Evolutionary conservation across 2,329 filamentous ascomycete genomes (phyloP).

Genomic region (Sporothrix mexicana): DNA sequence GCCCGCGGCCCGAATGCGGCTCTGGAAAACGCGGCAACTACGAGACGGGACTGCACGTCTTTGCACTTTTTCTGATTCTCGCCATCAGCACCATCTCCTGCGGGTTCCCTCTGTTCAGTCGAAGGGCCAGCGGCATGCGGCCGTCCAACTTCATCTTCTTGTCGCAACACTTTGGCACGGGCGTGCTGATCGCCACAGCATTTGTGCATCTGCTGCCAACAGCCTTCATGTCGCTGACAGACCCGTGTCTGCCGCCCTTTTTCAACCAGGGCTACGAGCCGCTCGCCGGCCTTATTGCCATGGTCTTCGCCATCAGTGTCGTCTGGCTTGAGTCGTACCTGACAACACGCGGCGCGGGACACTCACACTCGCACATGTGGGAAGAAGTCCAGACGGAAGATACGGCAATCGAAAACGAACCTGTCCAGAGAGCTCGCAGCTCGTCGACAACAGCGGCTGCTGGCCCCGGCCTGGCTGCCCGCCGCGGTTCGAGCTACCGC

Average conservation of each 20-base stretch:
- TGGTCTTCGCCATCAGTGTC: conserved; percentile 81
- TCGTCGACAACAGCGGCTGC: neutral
- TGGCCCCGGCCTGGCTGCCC: conserved; percentile 46
- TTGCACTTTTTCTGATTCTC: conserved; percentile 55
- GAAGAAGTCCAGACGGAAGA: conserved; percentile 53
- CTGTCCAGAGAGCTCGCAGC: neutral
- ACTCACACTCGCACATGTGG: conserved; percentile 64
- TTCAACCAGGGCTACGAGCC: conserved; percentile 81
- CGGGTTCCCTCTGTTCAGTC: conserved; percentile 69
- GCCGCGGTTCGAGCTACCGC: conserved; percentile 49
- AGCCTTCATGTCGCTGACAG: conserved; percentile 69
- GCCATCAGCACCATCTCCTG: conserved; percentile 55
- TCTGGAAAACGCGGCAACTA: conserved; percentile 61
- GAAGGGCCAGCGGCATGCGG: conserved; percentile 62
- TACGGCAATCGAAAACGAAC: conserved; percentile 39
- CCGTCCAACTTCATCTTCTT: conserved; percentile 68
- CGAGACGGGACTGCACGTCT: conserved; percentile 70
- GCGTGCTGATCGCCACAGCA: conserved; percentile 83
- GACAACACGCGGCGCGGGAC: conserved; percentile 70
- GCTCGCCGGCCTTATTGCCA: conserved; percentile 80
- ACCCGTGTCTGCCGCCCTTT: conserved; percentile 75
- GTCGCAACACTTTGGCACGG: conserved; percentile 78
- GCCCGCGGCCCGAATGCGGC: conserved; percentile 57
- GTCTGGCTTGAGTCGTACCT: conserved; percentile 89
- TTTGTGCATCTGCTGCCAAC: conserved; percentile 79